Base-by-base conservation (phyloP, 148 eudicot genomes). In the Diospyros kaki region DNA sequence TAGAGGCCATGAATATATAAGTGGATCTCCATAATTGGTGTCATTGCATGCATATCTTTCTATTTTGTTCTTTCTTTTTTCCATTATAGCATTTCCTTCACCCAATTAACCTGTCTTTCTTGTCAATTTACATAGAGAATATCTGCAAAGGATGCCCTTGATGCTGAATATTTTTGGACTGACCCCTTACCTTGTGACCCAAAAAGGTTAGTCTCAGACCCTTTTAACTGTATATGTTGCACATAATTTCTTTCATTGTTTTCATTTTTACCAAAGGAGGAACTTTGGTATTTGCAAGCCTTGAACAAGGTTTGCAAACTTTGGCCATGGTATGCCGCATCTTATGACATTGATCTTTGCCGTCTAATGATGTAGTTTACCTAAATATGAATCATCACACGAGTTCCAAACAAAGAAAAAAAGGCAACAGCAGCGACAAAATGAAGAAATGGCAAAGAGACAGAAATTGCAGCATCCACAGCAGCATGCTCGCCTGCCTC, bases 131-230 rank as follows among this genome's bases (percentile, higher is more conserved):
- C 77, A 51, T 65, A 92, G 94, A 90, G 97, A 82, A 92, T 92
- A 76, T 81, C 94, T 71, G 92, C 97, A 46, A 90, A 87, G 82
- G 92, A 90, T 83, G 97, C 97, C 18, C 91, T 92, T 73, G 97
- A 86, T 84, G 97, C 92, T 54, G 91, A 90, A 70, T 92, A 90
- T 81, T 92, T 92, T 86, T 79, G 88, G 85, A 81, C 83, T n/a
- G 90, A 90, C 53, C 97, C 97, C 46, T 76, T 92, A 73, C 97
- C 94, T 61, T 92, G 94, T n/a, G 89, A 92, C 77, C 94, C 92
- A 6, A 88, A 86, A 83, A 84, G 94, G 92, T 87, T 48, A 13
- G 58, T 64, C 69, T 14, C 73, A 13, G n/a, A 3, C 10, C 51
- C 56, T 63, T 54, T 55, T 63, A 6, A 28, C 14, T 52, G 38